These are phyloP conservation scores for Sisymbrium irio DNA, from an alignment of 345 rosid genomes.

Conservation along the genomic window DNA sequence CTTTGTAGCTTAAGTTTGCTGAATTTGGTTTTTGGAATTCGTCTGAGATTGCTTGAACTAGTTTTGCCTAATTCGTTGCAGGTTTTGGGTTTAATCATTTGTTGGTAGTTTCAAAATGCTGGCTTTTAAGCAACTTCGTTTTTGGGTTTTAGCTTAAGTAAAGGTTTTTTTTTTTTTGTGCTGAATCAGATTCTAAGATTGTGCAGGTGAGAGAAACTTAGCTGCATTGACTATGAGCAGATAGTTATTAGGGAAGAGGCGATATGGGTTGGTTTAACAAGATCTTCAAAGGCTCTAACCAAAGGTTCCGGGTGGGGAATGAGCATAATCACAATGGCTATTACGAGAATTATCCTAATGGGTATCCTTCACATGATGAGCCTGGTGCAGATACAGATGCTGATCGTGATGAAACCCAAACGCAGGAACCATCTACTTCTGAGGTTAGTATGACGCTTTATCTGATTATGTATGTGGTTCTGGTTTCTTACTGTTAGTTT, in stretches of 20 bases:
- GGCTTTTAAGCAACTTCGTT: neutral
- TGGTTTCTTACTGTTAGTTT: neutral
- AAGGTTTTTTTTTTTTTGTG: too few species aligned
- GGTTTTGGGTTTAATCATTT: conserved; percentile 13
- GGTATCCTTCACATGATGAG: conserved; percentile 14
- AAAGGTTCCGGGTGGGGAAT: conserved; percentile 50
- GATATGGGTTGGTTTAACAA: conserved; percentile 88
- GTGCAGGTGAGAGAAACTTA: conserved; percentile 37
- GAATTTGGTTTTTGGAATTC: conserved; percentile 1
- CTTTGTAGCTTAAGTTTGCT: neutral
- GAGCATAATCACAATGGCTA: conserved; percentile 45
- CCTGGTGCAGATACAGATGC: conserved; percentile 32
- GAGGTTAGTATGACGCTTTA: conserved; percentile 45
- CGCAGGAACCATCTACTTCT: conserved; percentile 59
- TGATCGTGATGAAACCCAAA: conserved; percentile 29
- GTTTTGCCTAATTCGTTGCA: neutral
- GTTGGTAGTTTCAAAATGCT: neutral
- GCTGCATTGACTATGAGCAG: conserved; percentile 47
- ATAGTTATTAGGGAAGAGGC: conserved; percentile 34
- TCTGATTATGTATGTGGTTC: neutral
- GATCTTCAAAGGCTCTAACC: conserved; percentile 73
- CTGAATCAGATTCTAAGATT: conserved; percentile 11
- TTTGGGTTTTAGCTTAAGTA: neutral
- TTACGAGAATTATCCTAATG: conserved; percentile 42
- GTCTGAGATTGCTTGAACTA: neutral